Percentiles rank a stretch among this genome's conserved stretches.
Evolutionary conservation across 2,329 filamentous ascomycete species (phyloP).

Genomic region (Hirsutella minnesotensis): DNA sequence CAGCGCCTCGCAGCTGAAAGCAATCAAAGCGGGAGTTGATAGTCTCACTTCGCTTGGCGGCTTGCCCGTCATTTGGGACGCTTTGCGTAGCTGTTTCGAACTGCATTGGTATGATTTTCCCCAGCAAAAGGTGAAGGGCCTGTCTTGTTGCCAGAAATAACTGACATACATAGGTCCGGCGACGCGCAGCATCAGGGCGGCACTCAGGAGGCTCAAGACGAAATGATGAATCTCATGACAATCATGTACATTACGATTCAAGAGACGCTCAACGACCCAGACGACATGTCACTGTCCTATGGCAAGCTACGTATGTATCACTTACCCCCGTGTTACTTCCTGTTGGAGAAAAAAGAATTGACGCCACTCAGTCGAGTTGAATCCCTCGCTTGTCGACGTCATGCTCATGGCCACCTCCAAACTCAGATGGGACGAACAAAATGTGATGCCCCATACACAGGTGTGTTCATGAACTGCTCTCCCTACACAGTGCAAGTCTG

Average conservation of each 20-base stretch:
- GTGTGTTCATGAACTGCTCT: conserved; percentile 23
- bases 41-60: conserved; percentile 40
- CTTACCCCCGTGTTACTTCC: neutral
- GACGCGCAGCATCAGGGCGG: conserved; percentile 30
- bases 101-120: conserved; percentile 36
- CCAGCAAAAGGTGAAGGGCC: neutral
- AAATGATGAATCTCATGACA: conserved; percentile 51
- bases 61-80: conserved; percentile 38
- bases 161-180: conserved; percentile 31
- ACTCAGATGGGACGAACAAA: conserved; percentile 62
- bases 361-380: conserved; percentile 38
- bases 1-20: conserved; percentile 42
- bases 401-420: conserved; percentile 59
- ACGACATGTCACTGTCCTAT: conserved; percentile 33
- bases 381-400: conserved; percentile 59
- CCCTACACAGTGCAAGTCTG: neutral
- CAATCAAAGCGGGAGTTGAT: conserved; percentile 43
- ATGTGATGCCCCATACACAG: conserved; percentile 48
- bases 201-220: conserved; percentile 43
- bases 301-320: conserved; percentile 36
- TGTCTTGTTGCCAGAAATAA: neutral
- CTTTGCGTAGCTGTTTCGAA: conserved; percentile 37
- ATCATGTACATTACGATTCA: conserved; percentile 51
- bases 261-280: conserved; percentile 38
- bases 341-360: neutral